Evolutionary conservation across 2,329 filamentous ascomycete genomes (phyloP), one percentile per base, ranked within the genome.

Genomic region (Colletotrichum paranaense): DNA sequence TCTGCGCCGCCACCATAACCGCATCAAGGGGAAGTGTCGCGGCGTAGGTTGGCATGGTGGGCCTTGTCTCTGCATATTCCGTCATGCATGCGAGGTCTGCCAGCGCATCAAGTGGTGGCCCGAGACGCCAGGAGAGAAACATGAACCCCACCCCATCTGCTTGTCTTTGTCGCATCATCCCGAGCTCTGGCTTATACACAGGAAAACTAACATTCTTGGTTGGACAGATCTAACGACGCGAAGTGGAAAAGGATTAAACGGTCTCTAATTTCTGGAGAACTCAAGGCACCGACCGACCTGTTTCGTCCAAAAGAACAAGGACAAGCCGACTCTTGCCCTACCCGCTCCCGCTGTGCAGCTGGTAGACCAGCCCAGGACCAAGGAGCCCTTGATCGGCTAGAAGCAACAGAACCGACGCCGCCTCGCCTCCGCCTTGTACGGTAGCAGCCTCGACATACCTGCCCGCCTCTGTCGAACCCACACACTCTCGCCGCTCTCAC

Each of bases 61-160:
- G 80, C 83, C 83, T 82, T 80, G 82, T 81, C 85, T 82, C 80
- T 88, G 87, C 88, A 88, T 86, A 85, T 87, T 85, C 86, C 86
- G 86, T 88, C 86, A 88, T 89, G 87, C 88, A 89, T 89, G 87
- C 77, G 78, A 67, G 66, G 74, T 68, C 71, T 76, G 75, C 86
- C 86, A 87, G 81, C 86, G 84, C 86, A 87, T 87, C 85, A 86
- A 85, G 82, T 73, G 80, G 82, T 83, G 80, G 82, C 78, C 82
- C 81, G 82, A 84, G 83, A 82, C 84, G 82, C 83, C 77, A 81
- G 82, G 67, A 59, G 38, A 52, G n/a, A 30, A 68, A 53, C 66
- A 38, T 19, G 52, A 67, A 52, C 68, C 57, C 77, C 78, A 78
- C 79, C 79, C 81, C 77, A 80, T 72, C 74, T 72, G 75, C 62